Evolutionary conservation across 2,329 filamentous ascomycete species (phyloP).

Genomic region (Bipolaris bicolor): DNA sequence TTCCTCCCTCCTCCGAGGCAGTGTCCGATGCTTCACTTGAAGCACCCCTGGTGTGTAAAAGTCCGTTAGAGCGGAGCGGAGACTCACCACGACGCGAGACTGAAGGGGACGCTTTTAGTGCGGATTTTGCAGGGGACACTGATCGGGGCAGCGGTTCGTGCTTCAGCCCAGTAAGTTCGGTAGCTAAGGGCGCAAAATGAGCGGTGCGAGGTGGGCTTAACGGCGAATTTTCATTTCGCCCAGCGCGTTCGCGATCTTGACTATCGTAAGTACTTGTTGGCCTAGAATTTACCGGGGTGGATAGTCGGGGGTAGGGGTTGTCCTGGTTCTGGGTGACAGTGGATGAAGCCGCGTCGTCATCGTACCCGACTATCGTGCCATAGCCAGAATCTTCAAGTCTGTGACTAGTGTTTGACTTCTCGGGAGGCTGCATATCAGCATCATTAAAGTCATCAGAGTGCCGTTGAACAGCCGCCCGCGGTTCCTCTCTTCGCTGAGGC

Average conservation of each 20-base stretch:
- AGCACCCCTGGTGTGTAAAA: constrained; percentile 52
- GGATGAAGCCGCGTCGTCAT: constrained; percentile 24
- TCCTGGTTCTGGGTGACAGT: constrained; percentile 34
- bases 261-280: constrained; percentile 14
- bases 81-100: constrained; percentile 54
- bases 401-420: constrained; percentile 28
- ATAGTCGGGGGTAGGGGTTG: constrained; percentile 34
- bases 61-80: constrained; percentile 59
- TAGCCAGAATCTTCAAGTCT: constrained; percentile 23
- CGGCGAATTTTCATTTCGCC: constrained; percentile 47
- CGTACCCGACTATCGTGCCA: constrained; percentile 8
- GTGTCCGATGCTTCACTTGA: constrained; percentile 64
- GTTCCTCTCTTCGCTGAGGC: constrained; percentile 18
- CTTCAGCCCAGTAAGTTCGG: constrained; percentile 60
- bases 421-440: constrained; percentile 44
- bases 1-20: constrained; percentile 53
- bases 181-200: constrained; percentile 67
- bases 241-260: constrained; percentile 27
- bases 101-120: constrained; percentile 69
- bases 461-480: constrained; percentile 10
- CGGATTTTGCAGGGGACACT: constrained; percentile 77
- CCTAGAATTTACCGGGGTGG: constrained; percentile 14
- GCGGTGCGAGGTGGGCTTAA: constrained; percentile 71
- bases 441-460: constrained; percentile 54
- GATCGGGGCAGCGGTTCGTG: constrained; percentile 75